Evolutionary conservation across 768 basidiomycete species (phyloP), one percentile per base, ranked within the genome.

Genomic region (Mycena galericulata): DNA sequence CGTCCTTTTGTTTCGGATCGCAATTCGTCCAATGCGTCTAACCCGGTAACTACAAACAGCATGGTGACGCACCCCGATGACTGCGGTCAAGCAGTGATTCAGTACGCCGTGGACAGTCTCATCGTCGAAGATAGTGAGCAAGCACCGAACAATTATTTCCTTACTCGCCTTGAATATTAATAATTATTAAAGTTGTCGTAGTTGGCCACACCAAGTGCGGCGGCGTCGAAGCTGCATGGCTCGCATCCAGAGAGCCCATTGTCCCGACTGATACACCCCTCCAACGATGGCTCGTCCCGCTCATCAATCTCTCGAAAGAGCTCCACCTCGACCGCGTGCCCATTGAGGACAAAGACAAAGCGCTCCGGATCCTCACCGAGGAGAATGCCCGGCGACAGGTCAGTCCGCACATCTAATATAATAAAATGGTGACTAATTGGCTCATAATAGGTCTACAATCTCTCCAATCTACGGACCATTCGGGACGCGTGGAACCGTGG

Each of bases 171-270:
- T n/a, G n/a, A n/a, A n/a, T n/a, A n/a, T n/a, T n/a, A n/a, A n/a
- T n/a, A n/a, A n/a, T n/a, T n/a, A n/a, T n/a, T n/a, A n/a, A n/a
- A 61, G 60, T 61, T n/a, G 36, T 61, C 18, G 60, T 61, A 0
- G 60, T 51, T 4, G 60, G 60, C 10, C 60, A 61, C 60, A 61
- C 60, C 7, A 20, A 49, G 17, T 61, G 60, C 47, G 60, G 60
- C 26, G 60, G 60, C 38, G 49, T 61, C 60, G 60, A 61, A 24
- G 60, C 60, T 36, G 60, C 60, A 3, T 61, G 47, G 60, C 17
- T 41, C 60, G 49, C 60, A 32, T 50, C 60, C 36, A 3, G 36
- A 5, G 36, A 61, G 8, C 36, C 43, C 43, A 7, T 8, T 18
- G 18, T 45, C 43, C 43, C 43, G 6, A 45, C 43, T 9, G 43